A percentile compares a stretch with the other conserved stretches of the same genome.
These are phyloP conservation scores for Hypoxylon fuscum DNA, from an alignment of 495 filamentous ascomycete genomes.

Conservation along the genomic window DNA sequence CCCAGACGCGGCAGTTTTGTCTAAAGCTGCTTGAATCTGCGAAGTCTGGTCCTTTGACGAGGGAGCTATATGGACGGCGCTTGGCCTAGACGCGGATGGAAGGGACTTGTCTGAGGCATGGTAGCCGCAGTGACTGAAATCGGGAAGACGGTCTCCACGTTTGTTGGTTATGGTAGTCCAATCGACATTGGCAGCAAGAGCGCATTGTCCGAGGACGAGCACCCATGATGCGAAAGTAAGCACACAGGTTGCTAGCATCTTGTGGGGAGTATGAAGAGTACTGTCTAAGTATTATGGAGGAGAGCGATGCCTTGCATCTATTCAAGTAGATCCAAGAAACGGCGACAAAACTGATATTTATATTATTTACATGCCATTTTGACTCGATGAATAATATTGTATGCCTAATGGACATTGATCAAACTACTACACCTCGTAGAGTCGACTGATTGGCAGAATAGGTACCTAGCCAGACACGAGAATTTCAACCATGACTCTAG, in stretches of 20 bases:
- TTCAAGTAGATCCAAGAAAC: too few relatives aligned
- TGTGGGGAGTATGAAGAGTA: neutral
- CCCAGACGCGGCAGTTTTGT: constrained; percentile 17
- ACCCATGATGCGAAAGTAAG: constrained; percentile 8
- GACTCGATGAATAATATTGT: too few relatives aligned
- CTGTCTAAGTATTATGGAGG: too few relatives aligned
- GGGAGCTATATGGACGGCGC: constrained; percentile 1
- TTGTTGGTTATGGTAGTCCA: constrained; percentile 14
- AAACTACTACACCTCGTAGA: too few relatives aligned
- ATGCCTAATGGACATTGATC: too few relatives aligned
- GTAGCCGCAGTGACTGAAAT: constrained; percentile 22
- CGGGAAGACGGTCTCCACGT: constrained; percentile 18
- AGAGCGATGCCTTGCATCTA: too few relatives aligned
- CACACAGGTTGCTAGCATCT: constrained; percentile 1
- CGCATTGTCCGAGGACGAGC: constrained; percentile 4
- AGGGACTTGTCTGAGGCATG: constrained; percentile 8
- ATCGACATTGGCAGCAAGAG: constrained; percentile 5
- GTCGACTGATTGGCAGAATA: too few relatives aligned
- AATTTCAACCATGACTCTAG: too few relatives aligned
- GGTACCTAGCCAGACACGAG: too few relatives aligned
- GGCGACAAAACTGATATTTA: too few relatives aligned
- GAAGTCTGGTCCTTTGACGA: constrained; percentile 25
- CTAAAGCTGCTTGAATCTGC: constrained; percentile 25
- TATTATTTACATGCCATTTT: too few relatives aligned
- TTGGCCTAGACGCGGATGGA: constrained; percentile 9